Conservation (phyloP, 2,329 filamentous ascomycete genomes). For the Ceratocystis colombiana region DNA sequence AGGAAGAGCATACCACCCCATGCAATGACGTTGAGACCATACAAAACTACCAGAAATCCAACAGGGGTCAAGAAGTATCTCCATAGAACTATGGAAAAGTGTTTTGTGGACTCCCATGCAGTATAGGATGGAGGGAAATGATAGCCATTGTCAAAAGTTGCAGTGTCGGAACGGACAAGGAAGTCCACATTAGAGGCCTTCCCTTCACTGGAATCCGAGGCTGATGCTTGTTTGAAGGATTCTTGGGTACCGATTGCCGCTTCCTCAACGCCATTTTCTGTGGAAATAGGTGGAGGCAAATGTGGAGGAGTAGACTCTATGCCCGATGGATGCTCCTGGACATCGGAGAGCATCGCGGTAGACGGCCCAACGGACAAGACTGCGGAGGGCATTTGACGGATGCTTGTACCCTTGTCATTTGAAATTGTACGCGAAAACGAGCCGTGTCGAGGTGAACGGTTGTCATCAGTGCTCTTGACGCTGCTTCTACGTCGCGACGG, state of each 20-base stretch:
- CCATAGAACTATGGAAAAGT: slow-evolving; percentile 54
- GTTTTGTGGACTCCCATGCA: slow-evolving; percentile 48
- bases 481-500: slow-evolving; percentile 24
- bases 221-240: not conserved
- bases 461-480: slow-evolving; percentile 23
- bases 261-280: not conserved
- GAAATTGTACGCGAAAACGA: slow-evolving; percentile 19
- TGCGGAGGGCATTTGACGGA: slow-evolving; percentile 18
- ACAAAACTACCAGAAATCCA: slow-evolving; percentile 68
- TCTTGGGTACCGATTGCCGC: slow-evolving; percentile 3
- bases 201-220: not conserved
- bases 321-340: slow-evolving; percentile 19
- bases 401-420: not conserved
- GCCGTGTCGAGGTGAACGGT: slow-evolving; percentile 11
- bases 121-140: slow-evolving; percentile 54
- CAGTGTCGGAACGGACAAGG: slow-evolving; percentile 28
- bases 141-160: slow-evolving; percentile 52
- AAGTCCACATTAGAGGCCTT: slow-evolving; percentile 8
- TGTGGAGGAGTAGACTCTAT: not conserved
- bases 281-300: not conserved
- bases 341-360: slow-evolving; percentile 15
- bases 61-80: slow-evolving; percentile 63
- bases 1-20: slow-evolving; percentile 91
- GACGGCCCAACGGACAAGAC: not conserved
- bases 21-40: slow-evolving; percentile 71